phyloP scores from a whole-genome alignment of 1,284 basidiomycete species.

The Rhodofomes roseus region DNA sequence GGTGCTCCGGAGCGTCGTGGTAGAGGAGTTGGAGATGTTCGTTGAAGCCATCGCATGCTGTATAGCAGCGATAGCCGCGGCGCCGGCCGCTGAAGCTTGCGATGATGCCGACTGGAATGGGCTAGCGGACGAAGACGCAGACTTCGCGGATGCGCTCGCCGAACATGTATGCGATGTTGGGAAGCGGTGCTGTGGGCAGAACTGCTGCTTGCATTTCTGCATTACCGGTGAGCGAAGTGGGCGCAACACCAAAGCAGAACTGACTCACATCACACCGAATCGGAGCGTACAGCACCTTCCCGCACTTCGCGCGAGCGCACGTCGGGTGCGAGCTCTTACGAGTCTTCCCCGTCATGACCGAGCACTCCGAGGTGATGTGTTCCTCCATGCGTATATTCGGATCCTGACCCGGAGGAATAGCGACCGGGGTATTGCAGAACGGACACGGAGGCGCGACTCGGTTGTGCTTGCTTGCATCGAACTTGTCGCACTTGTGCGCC shows the following conservation, averaged over 20 bases:
- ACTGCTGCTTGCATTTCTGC: conserved; percentile 66
- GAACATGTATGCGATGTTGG: conserved; percentile 61
- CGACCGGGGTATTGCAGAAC: conserved; percentile 19
- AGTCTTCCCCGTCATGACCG: conserved; percentile 57
- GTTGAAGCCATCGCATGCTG: conserved; percentile 31
- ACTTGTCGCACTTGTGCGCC: conserved; percentile 62
- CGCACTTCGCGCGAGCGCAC: conserved; percentile 61
- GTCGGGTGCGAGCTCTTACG: conserved; percentile 48
- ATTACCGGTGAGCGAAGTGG: no score
- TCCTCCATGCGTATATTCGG: conserved; percentile 74
- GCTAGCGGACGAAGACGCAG: conserved; percentile 10
- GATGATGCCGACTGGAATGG: conserved; percentile 16
- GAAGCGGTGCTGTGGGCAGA: conserved; percentile 72
- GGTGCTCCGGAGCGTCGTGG: background rate
- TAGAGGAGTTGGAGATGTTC: conserved; percentile 1
- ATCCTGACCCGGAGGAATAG: conserved; percentile 62
- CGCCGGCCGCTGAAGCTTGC: conserved; percentile 35
- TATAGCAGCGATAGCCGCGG: conserved; percentile 41
- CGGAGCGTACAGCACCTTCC: conserved; percentile 68
- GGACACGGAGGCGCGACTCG: conserved; percentile 71
- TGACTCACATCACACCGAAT: conserved; percentile 64
- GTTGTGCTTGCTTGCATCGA: conserved; percentile 65
- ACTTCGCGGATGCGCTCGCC: conserved; percentile 18
- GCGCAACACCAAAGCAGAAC: background rate
- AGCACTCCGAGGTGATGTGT: conserved; percentile 63